Evolutionary conservation across 164 flowering plant species (phyloP), one percentile per base, ranked within the genome.

Genomic region (Vitis labrusca): DNA sequence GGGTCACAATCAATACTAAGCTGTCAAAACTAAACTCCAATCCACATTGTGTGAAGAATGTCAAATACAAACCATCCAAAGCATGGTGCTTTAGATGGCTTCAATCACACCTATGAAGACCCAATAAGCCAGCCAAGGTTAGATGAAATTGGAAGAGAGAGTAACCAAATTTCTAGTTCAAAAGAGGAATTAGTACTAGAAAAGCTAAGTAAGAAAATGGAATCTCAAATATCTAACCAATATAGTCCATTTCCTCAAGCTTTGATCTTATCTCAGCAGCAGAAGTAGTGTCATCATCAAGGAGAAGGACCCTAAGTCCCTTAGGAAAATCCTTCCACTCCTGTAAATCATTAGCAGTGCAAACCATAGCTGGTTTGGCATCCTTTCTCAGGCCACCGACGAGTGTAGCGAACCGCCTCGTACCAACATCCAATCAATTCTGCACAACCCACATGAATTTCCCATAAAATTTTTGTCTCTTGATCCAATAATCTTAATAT

Each of bases 271-370:
- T 82, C 71, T 85, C 89, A 0, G 84, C 78, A 49, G 91, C 85
- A 59, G 91, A 88, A 67, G 8, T 17, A 17, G 11, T 47, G 70
- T 93, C 94, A 71, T 81, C 83, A 59, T 87, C 88, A 58, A 93
- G 89, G 27, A 91, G 88, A 70, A 93, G 88, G 67, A 93, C 88
- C 66, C 82, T 79, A 64, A 93, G 95, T 54, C 98, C 98, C 74
- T 90, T 93, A 6, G 98, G 97, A 50, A 93, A 93, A 73, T 93
- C 91, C 67, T 83, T 88, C 97, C 91, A 91, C 50, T 13, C 89
- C 62, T 84, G 77, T 79, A 89, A 76, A 79, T 91, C 92, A 76
- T 84, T 84, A 62, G 88, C 85, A 83, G 93, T 84, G 86, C 86
- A 91, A 81, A 87, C 89, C 98, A 93, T 93, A 77, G 88, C 88